These are phyloP conservation scores for Nematocida ausubeli DNA, from an alignment of 371 early-diverging fungal genomes.

Conservation along the genomic window DNA sequence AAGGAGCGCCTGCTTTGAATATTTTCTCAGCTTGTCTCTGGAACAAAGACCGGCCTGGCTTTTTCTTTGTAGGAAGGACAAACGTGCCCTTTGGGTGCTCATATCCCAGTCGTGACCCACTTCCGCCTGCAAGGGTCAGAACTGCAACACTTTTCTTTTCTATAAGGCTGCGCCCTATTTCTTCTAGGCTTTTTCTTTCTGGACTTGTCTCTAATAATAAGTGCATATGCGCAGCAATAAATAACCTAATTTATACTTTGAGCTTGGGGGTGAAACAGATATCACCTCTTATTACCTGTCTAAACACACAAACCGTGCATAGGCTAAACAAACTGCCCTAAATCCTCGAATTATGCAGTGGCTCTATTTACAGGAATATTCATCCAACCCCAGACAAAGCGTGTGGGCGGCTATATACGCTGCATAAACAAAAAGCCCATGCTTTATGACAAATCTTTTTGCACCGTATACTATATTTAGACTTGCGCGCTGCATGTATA, in stretches of 20 bases:
- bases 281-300: no score
- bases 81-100: slow-evolving; percentile 64
- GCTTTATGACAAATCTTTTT: no score
- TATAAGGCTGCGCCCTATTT: background rate
- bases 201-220: background rate
- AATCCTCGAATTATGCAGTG: no score
- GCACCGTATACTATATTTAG: no score
- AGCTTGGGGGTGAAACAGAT: background rate
- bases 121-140: slow-evolving; percentile 64
- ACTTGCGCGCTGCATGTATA: no score
- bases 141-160: slow-evolving; percentile 22
- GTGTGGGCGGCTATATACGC: no score
- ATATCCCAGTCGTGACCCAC: slow-evolving; percentile 65
- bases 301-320: no score
- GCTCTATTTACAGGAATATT: no score
- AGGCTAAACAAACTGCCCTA: no score
- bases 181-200: slow-evolving; percentile 1
- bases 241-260: background rate
- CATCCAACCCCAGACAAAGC: no score
- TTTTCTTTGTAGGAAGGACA: slow-evolving; percentile 49
- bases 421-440: no score
- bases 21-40: slow-evolving; percentile 50
- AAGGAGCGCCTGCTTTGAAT: slow-evolving; percentile 32
- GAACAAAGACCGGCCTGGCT: slow-evolving; percentile 52
- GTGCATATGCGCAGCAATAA: background rate